phyloP scores from a whole-genome alignment of 129 eudicot species.

The Scalesia atractyloides region DNA sequence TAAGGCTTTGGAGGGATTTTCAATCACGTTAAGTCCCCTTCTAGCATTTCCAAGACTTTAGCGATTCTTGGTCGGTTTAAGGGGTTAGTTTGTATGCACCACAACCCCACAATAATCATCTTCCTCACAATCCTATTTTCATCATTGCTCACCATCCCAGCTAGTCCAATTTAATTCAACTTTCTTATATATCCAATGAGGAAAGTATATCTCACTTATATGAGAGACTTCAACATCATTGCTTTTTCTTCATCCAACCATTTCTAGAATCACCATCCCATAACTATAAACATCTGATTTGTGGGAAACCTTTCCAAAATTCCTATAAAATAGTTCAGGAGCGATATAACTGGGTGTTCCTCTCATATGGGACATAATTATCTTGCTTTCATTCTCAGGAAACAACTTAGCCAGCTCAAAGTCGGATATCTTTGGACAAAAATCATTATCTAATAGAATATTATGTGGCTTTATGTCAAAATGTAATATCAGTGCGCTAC shows the following conservation, averaged over 20 bases:
- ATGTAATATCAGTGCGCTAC: slow-evolving; percentile 37
- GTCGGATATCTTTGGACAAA: slow-evolving; percentile 37
- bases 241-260: slow-evolving; percentile 46
- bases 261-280: slow-evolving; percentile 49
- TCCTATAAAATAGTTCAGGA: slow-evolving; percentile 36
- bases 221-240: slow-evolving; percentile 15
- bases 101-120: slow-evolving; percentile 49
- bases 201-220: slow-evolving; percentile 41
- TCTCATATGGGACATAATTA: slow-evolving; percentile 27
- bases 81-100: slow-evolving; percentile 59
- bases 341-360: slow-evolving; percentile 45
- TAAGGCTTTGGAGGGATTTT: slow-evolving; percentile 45
- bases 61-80: slow-evolving; percentile 41
- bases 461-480: slow-evolving; percentile 48
- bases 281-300: slow-evolving; percentile 50
- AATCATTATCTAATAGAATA: slow-evolving; percentile 30
- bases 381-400: slow-evolving; percentile 17
- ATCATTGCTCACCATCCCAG: slow-evolving; percentile 14
- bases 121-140: slow-evolving; percentile 37
- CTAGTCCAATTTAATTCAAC: slow-evolving; percentile 17
- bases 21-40: slow-evolving; percentile 33
- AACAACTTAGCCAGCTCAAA: slow-evolving; percentile 39
- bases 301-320: slow-evolving; percentile 31
- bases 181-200: slow-evolving; percentile 39
- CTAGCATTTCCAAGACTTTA: slow-evolving; percentile 49